Evolutionary conservation across 805 yeast species (phyloP), one percentile per base, ranked within the genome.

Genomic region (Candida vaughaniae): DNA sequence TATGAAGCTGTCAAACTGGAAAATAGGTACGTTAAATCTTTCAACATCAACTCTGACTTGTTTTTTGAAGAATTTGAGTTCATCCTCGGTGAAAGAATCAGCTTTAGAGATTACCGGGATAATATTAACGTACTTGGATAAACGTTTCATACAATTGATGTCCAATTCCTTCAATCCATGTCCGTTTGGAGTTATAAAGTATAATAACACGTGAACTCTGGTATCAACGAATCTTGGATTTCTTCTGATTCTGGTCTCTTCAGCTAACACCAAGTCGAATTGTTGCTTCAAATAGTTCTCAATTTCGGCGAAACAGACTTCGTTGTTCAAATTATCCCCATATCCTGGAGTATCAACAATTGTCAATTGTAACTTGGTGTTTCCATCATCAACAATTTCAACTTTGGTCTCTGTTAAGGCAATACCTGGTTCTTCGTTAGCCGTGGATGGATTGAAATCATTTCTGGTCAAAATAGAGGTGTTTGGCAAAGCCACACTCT

Each of bases 241-340:
- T 72, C 97, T 81, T 59, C 76, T 75, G 46, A 89, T 86, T 45
- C 91, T 73, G 1, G 93, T 85, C 58, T 89, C 96, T 57, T 89
- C 96, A 2, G 86, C 87, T 31, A 89, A 71, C 0, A 85, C 88
- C 39, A 73, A 66, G 55, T 83, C 90, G 54, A 84, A 85, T 54
- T 85, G 91, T 55, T 82, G 88, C 55, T 82, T 84, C 51, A 85
- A 62, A 55, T 75, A 85, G 39, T 72, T 69, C 36, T 77, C 75
- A 35, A 85, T 76, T 53, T 85, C 93, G 9, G 64, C 67, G 51
- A 75, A 78, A 53, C 91, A 83, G 34, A 82, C 49, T 32, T 77
- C 76, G 58, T 82, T 83, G 60, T 85, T 80, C 47, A 85, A 69
- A 53, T 77, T 80, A 50, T 83, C 90, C 29, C 91, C 93, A 52